Percentiles rank a stretch among this genome's conserved stretches.
Conservation (phyloP, 768 basidiomycete species). For the Filobasidium wieringae region DNA sequence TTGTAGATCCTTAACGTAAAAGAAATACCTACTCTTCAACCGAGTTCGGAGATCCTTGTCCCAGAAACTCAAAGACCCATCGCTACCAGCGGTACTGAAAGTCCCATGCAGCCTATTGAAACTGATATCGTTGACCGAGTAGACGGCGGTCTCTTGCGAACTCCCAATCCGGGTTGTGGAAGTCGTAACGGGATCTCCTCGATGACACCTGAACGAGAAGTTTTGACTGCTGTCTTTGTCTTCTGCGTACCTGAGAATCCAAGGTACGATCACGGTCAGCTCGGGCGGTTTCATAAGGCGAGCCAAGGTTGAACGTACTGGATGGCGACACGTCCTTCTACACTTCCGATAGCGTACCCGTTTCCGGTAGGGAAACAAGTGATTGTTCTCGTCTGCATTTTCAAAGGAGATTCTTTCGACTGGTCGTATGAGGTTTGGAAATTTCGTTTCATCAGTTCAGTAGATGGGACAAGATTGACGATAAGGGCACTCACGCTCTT, state of each 20-base stretch:
- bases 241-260: conserved; percentile 48
- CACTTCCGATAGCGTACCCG: conserved; percentile 41
- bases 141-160: conserved; percentile 59
- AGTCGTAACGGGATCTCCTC: conserved; percentile 27
- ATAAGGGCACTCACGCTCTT: conserved; percentile 51
- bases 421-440: conserved; percentile 29
- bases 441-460: background rate
- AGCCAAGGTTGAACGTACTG: conserved; percentile 52
- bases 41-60: conserved; percentile 86
- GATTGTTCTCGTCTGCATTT: conserved; percentile 42
- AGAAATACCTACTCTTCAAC: conserved; percentile 61
- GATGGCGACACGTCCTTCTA: conserved; percentile 71
- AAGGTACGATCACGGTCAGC: background rate
- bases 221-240: conserved; percentile 68
- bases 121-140: conserved; percentile 70
- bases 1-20: background rate
- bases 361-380: conserved; percentile 39
- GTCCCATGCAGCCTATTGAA: conserved; percentile 78
- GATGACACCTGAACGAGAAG: conserved; percentile 65
- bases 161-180: conserved; percentile 39
- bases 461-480: background rate
- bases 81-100: conserved; percentile 63
- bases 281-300: background rate
- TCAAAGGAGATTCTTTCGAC: conserved; percentile 74
- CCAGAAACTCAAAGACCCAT: conserved; percentile 31